phyloP scores from a whole-genome alignment of 2,329 filamentous ascomycete genomes.

The Fusarium staphyleae region DNA sequence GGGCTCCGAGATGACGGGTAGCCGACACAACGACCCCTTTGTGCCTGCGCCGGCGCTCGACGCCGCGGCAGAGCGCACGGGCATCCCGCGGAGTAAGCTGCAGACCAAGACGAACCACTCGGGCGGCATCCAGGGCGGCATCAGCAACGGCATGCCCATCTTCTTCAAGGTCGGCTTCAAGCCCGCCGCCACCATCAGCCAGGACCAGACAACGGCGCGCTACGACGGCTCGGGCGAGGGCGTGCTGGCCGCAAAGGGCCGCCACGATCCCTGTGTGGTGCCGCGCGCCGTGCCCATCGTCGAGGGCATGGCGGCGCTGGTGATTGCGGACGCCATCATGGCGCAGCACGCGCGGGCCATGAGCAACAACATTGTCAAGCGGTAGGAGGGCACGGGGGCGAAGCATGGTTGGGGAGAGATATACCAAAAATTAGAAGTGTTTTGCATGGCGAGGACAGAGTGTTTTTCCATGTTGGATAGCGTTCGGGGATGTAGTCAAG shows the following conservation, averaged over 20 bases:
- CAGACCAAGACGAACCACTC: conserved; percentile 92
- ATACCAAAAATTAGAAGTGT: conserved; percentile 1
- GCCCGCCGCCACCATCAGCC: conserved; percentile 89
- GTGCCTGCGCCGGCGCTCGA: conserved; percentile 49
- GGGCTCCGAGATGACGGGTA: conserved; percentile 85
- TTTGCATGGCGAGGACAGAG: conserved; percentile 23
- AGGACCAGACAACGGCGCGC: conserved; percentile 82
- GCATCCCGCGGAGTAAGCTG: conserved; percentile 61
- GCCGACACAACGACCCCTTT: conserved; percentile 84
- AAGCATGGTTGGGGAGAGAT: background rate
- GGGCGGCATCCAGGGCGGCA: conserved; percentile 93
- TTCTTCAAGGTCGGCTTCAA: conserved; percentile 98
- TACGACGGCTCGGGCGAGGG: conserved; percentile 78
- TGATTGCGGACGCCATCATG: conserved; percentile 86
- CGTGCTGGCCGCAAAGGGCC: conserved; percentile 85
- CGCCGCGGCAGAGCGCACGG: conserved; percentile 53
- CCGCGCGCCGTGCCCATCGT: conserved; percentile 87
- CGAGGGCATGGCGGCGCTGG: conserved; percentile 89
- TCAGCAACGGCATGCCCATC: conserved; percentile 90
- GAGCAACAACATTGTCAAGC: conserved; percentile 38
- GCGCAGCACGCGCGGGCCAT: conserved; percentile 72
- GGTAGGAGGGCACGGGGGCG: conserved; percentile 1
- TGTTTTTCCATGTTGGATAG: conserved; percentile 10
- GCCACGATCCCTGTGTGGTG: conserved; percentile 93
- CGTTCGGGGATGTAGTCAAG: background rate